Base-by-base conservation (phyloP, 202 grass and related monocot species). In the Elaeis oleifera region DNA sequence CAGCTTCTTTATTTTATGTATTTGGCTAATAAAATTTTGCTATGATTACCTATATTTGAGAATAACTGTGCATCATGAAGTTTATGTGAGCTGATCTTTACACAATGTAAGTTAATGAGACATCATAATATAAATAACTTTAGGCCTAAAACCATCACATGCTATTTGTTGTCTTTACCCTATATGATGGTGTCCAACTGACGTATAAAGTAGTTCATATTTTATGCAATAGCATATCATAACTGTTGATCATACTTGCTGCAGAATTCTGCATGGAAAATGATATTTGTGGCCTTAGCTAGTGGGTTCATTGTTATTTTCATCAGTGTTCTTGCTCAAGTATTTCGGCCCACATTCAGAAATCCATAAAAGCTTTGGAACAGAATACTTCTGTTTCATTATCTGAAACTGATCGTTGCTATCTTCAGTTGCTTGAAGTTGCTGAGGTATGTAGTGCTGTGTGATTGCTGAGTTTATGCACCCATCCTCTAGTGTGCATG, bases 231-330 rank as follows among this genome's bases (percentile, higher is more conserved):
- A 64, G 50, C 53, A 11, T 31, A 62, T 24, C 4, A 58, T 14
- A 59, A 55, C 24, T 56, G 22, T 24, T 74, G 17, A 50, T 71
- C 28, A 29, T 61, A 53, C 61, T 36, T 66, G 50, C 19, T 79
- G 56, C 77, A 96, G 87, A 75, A 59, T 64, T 85, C 80, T 67
- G 63, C 63, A 7, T 59, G 78, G 63, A 91, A 85, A 49, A 84
- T 65, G 58, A 0, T 96, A 28, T 72, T 79, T 61, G 27, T 54
- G 74, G 62, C 81, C 4, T 73, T 90, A 29, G 79, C 79, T 70
- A 76, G 84, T 70, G 55, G 66, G 50, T 90, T 71, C 71, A 58
- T 88, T 76, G 50, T 90, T 79, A 57, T 81, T 83, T 67, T 74
- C 66, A 39, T 90, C n/a, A 68, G 68, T 15, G 21, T 83, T 74